Base-by-base conservation (phyloP, 768 basidiomycete species). In the Gelatoporia subvermispora region DNA sequence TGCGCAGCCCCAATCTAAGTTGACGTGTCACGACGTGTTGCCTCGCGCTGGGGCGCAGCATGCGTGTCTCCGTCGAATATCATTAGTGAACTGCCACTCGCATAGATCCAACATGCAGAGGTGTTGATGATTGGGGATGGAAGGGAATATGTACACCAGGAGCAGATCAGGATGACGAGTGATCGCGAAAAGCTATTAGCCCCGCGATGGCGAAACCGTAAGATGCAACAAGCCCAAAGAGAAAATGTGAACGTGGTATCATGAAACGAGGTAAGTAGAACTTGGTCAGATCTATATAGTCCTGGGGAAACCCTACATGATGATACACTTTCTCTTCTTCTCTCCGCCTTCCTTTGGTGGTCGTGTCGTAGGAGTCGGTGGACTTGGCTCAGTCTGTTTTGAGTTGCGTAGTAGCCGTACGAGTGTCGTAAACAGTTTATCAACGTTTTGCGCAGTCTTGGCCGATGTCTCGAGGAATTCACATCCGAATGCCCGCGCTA, bases 391-490 rank as follows among this genome's bases (percentile, higher is more conserved):
- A 54, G 61, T 47, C 54, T 68, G 67, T 68, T 77, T 76, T 63
- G 82, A 86, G 59, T 80, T 74, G 72, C 89, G 87, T 64, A 93
- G 74, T 41, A 80, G 78, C 51, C 89, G 85, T 48, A 98, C 91
- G 52, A 95, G 80, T 56, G 78, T 85, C 61, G 80, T 90, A 69
- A 97, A 98, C 24, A 95, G 82, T 13, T 78, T 76, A 62, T 97
- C 93, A 50, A 98, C 90, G 63, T 97, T 95, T 61, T 84, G 76
- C 41, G 93, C 84, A 34, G 91, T 93, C 75, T 95, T 95, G 34
- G 95, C 95, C n/a, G 86, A 90, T 25, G 95, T 93, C 67, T 98
- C 95, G 66, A 93, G 84, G 67, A 97, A 95, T 50, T 89, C 88
- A 72, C 93, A 96, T 43, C 90, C 89, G 55, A 94, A 85, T 45